These are phyloP conservation scores for Pharnaceum exiguum DNA, from an alignment of 148 eudicot species.

Conservation along the genomic window DNA sequence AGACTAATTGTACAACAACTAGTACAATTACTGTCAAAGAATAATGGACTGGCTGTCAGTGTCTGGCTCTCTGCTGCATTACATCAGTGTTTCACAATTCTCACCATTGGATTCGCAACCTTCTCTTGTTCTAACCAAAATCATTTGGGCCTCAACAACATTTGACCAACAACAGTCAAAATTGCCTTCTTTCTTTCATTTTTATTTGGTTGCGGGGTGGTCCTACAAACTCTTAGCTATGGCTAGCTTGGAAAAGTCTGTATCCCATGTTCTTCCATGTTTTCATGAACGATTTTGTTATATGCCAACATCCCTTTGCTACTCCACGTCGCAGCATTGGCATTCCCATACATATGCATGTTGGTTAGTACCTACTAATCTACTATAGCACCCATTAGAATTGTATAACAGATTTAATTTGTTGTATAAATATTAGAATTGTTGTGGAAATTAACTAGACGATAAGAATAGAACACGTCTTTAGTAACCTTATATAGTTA, in stretches of 20 bases:
- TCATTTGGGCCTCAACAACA: constrained; percentile 17
- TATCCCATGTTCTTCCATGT: constrained; percentile 25
- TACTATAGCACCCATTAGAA: no score
- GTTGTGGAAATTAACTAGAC: no score
- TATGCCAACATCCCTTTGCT: not conserved
- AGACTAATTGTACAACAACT: not conserved
- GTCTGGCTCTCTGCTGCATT: constrained; percentile 10
- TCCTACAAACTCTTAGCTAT: constrained; percentile 11
- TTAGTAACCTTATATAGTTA: no score
- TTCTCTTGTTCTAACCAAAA: not conserved
- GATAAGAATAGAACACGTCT: no score
- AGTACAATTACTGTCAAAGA: not conserved
- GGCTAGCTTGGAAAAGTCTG: constrained; percentile 23
- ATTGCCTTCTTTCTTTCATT: constrained; percentile 13
- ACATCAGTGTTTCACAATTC: no score
- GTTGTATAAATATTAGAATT: no score
- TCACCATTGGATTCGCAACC: constrained; percentile 22
- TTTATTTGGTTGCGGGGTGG: no score
- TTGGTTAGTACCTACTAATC: no score
- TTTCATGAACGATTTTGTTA: not conserved
- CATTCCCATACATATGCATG: no score
- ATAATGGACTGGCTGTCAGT: constrained; percentile 1
- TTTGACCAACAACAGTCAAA: constrained; percentile 22
- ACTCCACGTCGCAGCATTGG: not conserved
- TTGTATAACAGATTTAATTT: no score